Evolutionary conservation across 2,329 filamentous ascomycete genomes (phyloP), one percentile per base, ranked within the genome.

Genomic region (Rutstroemia sydowiana): DNA sequence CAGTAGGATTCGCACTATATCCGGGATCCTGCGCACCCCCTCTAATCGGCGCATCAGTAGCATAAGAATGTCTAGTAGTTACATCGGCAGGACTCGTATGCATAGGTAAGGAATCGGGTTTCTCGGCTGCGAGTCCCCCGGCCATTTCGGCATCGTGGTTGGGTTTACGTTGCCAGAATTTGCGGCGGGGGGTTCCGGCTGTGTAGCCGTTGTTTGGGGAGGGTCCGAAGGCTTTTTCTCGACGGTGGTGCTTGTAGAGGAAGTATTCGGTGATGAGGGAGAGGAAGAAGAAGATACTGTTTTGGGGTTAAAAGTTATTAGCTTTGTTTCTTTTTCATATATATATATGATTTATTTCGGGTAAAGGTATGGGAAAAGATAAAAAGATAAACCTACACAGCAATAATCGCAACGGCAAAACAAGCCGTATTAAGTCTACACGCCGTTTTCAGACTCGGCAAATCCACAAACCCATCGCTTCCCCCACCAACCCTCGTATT

Each of bases 381-480:
- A 23, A 20, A 3, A 16, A 13, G 21, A 30, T 18, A 31, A 16
- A 73, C 76, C 72, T 74, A 90, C 82, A 87, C 82, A 63, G 78
- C 86, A 52, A 90, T 79, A 55, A 96, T 86, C 28, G 90, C 73
- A 14, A 93, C 82, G 3, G 87, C 86, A 58, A 96, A 84, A 55
- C 75, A 79, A 41, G 84, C 89, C 45, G 83, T 88, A 70, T 95
- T 81, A 59, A 95, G 73, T 54, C 75, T 75, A 73, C 91, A 96
- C 1, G 85, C 82, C 55, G 79, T 79, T n/a, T 70, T 68, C 41
- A 77, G 70, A 26, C 66, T 71, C 3, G 72, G 66, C 7, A 70
- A 59, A 3, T 48, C 50, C 16, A 65, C 66, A 41, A 71, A 69
- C 40, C 70, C 69, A 32, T 72, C 73, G 60, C 72, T 71, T 40